A percentile compares a stretch with the other conserved stretches of the same genome.
Conservation (phyloP, 2,329 filamentous ascomycete genomes). For the Tolypocladium endophyticum region DNA sequence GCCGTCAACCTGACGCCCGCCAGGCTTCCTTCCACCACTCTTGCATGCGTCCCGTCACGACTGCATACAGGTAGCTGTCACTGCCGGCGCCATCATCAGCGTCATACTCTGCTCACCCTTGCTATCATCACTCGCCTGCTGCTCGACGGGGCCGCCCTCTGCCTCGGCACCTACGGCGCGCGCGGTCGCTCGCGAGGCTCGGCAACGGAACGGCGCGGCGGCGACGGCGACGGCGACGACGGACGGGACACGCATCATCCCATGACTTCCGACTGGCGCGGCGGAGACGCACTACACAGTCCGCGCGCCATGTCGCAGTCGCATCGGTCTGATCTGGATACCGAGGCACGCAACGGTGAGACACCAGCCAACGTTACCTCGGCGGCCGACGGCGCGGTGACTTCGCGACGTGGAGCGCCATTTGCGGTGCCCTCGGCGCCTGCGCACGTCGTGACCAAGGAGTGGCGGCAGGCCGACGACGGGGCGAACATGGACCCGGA, state of each 20-base stretch:
- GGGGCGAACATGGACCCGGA: conserved; percentile 2
- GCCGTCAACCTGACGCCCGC: conserved; percentile 2
- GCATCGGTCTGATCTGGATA: background rate
- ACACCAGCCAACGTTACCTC: background rate
- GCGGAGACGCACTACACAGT: background rate
- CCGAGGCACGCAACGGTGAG: background rate
- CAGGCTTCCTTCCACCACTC: background rate
- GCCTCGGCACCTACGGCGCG: background rate
- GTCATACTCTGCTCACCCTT: background rate
- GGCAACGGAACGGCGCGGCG: background rate
- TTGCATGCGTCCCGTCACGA: background rate
- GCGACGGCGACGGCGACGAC: background rate
- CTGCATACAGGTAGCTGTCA: background rate
- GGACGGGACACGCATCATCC: background rate
- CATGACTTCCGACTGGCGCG: conserved; percentile 1
- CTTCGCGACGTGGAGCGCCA: background rate
- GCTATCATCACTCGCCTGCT: background rate
- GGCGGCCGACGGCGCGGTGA: background rate
- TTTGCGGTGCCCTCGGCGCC: background rate
- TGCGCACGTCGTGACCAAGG: background rate
- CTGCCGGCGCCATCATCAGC: background rate
- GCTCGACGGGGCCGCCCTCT: background rate
- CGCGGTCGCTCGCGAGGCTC: background rate
- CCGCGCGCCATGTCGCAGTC: background rate
- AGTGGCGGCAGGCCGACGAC: background rate